These are phyloP conservation scores for Cinchona pubescens DNA, from an alignment of 257 asterid genomes.

Conservation along the genomic window DNA sequence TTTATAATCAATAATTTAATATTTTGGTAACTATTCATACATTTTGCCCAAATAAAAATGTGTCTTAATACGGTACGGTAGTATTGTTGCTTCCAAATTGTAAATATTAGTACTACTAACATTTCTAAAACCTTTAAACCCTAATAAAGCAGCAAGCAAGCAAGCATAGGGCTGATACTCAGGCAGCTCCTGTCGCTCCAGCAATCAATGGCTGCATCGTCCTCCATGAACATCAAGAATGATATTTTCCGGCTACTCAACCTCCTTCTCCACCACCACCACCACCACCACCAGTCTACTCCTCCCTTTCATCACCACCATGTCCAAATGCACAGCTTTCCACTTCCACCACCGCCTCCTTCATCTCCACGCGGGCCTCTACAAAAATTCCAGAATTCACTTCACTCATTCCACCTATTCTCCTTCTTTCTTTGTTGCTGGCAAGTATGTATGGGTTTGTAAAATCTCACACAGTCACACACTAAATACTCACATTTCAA, in stretches of 20 bases:
- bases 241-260: constrained; percentile 20
- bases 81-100: no score
- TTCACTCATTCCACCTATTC: constrained; percentile 9
- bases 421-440: constrained; percentile 26
- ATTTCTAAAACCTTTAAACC: constrained; percentile 5
- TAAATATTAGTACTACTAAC: no score
- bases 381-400: constrained; percentile 3
- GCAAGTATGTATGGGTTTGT: no score
- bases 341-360: constrained; percentile 11
- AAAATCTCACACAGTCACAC: no score
- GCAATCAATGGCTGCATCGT: constrained; percentile 53
- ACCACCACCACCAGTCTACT: constrained; percentile 16
- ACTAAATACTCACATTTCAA: no score
- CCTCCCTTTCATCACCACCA: constrained; percentile 17
- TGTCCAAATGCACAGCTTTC: constrained; percentile 13
- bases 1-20: no score
- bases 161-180: constrained; percentile 58
- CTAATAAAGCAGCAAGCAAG: constrained; percentile 2
- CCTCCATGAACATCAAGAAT: constrained; percentile 32
- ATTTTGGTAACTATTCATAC: no score
- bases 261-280: constrained; percentile 17
- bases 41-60: no score
- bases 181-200: constrained; percentile 34
- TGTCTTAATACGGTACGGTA: no score
- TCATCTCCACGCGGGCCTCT: background rate